These are phyloP conservation scores for Boletus coccyginus DNA, from an alignment of 768 basidiomycete species.

Conservation along the genomic window DNA sequence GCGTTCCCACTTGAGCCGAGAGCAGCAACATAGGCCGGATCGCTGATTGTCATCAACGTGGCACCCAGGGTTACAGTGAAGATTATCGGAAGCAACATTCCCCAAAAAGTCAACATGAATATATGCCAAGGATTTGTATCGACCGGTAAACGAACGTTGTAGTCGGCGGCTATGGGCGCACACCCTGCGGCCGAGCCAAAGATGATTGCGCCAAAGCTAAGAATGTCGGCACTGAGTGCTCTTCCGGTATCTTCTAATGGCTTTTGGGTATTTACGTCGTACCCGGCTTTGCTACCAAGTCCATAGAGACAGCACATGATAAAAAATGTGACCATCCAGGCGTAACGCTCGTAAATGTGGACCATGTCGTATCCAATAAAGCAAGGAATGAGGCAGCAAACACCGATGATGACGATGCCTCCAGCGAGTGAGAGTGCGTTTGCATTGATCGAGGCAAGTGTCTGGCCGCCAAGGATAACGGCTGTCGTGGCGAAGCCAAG, in stretches of 20 bases:
- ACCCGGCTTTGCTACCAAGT: conserved; percentile 46
- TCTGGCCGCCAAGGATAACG: conserved; percentile 56
- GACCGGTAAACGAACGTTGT: conserved; percentile 48
- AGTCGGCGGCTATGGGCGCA: conserved; percentile 55
- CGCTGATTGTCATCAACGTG: conserved; percentile 41
- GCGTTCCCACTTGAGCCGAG: conserved; percentile 38
- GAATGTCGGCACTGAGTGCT: conserved; percentile 44
- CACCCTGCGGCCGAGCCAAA: conserved; percentile 49
- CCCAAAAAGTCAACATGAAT: conserved; percentile 50
- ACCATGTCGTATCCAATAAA: conserved; percentile 47
- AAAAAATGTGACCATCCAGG: conserved; percentile 47
- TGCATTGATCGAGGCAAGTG: conserved; percentile 44
- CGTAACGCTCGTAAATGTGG: conserved; percentile 52
- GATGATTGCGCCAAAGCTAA: conserved; percentile 51
- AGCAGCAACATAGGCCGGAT: conserved; percentile 38
- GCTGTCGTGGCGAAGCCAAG: conserved; percentile 47
- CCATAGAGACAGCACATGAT: conserved; percentile 53
- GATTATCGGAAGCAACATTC: conserved; percentile 45
- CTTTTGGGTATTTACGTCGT: conserved; percentile 42
- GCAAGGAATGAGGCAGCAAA: conserved; percentile 43
- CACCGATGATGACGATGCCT: conserved; percentile 46
- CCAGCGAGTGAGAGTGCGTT: conserved; percentile 44
- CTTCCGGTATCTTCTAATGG: conserved; percentile 42
- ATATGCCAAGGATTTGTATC: conserved; percentile 41
- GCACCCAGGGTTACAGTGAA: conserved; percentile 39